Conservation (phyloP, 208 protist species). For the Trypanosoma caninum region DNA sequence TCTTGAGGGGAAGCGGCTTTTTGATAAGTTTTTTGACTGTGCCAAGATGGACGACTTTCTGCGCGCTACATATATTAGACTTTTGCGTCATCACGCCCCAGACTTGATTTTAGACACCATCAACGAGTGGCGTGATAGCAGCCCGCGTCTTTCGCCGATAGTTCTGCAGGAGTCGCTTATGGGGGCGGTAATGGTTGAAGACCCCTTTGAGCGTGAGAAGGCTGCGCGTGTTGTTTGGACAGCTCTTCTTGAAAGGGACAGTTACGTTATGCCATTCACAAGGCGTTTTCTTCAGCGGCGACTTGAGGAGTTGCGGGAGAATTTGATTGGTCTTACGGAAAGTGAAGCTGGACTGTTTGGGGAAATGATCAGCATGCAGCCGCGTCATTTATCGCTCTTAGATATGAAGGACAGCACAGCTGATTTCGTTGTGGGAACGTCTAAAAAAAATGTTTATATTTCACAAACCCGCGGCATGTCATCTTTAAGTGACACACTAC, state of each 20-base stretch:
- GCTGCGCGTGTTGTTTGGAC: constrained; percentile 45
- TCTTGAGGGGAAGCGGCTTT: constrained; percentile 52
- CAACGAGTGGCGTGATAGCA: constrained; percentile 31
- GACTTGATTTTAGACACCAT: constrained; percentile 36
- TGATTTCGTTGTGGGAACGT: constrained; percentile 76
- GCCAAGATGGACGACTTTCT: constrained; percentile 84
- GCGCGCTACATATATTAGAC: constrained; percentile 65
- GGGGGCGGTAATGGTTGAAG: constrained; percentile 43
- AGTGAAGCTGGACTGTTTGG: constrained; percentile 37
- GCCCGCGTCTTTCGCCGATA: constrained; percentile 59
- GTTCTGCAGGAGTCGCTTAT: constrained; percentile 83
- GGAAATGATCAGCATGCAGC: constrained; percentile 58
- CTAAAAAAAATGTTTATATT: constrained; percentile 76
- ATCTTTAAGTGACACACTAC: neutral
- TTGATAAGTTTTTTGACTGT: constrained; percentile 45
- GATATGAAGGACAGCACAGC: constrained; percentile 85
- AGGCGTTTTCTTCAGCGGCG: constrained; percentile 53
- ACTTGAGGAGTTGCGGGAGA: constrained; percentile 29
- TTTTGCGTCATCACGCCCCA: constrained; percentile 78
- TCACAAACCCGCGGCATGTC: neutral
- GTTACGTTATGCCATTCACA: constrained; percentile 87
- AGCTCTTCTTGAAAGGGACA: constrained; percentile 51
- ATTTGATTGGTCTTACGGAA: constrained; percentile 3
- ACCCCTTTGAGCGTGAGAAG: constrained; percentile 25
- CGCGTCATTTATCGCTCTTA: constrained; percentile 66